A percentile compares a stretch with the other conserved stretches of the same genome.
These are phyloP conservation scores for Trichosporon asahii DNA, from an alignment of 1,284 basidiomycete genomes.

Conservation along the genomic window DNA sequence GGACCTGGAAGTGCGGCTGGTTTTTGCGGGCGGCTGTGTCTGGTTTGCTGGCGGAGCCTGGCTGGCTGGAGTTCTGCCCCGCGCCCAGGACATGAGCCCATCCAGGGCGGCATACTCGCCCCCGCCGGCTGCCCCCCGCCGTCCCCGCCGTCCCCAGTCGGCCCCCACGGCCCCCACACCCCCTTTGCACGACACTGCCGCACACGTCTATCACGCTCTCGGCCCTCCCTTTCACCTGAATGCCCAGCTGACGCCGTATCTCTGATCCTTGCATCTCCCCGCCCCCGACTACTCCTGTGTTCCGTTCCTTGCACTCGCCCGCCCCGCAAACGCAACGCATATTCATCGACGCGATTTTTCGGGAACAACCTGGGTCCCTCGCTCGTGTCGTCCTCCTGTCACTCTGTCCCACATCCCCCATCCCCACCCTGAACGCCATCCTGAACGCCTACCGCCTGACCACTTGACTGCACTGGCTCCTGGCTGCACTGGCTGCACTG, in stretches of 20 bases:
- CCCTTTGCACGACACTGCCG: not conserved
- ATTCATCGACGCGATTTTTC: slow-evolving; percentile 5
- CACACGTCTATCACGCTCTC: not conserved
- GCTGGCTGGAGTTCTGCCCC: too few relatives aligned
- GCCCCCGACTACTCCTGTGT: not conserved
- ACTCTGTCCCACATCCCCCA: not conserved
- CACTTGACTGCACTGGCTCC: not conserved
- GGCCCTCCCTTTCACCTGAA: not conserved
- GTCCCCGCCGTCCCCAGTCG: not conserved
- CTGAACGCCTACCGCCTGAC: not conserved
- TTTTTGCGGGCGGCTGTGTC: not conserved
- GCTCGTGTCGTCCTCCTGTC: not conserved
- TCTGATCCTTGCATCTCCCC: not conserved
- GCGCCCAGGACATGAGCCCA: not conserved
- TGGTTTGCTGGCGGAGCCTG: too few relatives aligned
- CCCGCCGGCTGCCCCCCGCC: not conserved
- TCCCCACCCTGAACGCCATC: not conserved
- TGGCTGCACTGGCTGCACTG: not conserved
- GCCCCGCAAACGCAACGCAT: not conserved
- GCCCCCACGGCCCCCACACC: not conserved
- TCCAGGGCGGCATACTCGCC: not conserved
- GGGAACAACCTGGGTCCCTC: not conserved
- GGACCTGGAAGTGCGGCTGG: not conserved
- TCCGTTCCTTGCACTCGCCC: not conserved
- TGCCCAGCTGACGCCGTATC: slow-evolving; percentile 4